These are phyloP conservation scores for Kodamaea fukazawae DNA, from an alignment of 805 yeast genomes.

Conservation along the genomic window DNA sequence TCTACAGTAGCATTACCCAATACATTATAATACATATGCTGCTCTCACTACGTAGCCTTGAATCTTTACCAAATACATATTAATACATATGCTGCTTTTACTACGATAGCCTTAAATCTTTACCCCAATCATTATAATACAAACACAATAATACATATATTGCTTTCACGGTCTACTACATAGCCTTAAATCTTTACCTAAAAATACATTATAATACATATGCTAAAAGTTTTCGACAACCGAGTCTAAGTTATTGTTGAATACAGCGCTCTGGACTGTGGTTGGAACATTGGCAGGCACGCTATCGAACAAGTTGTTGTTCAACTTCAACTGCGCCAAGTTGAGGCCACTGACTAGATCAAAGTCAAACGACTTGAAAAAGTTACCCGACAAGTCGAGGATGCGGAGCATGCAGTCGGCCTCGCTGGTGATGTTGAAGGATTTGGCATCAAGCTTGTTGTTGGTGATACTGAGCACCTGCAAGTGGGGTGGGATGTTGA, in stretches of 20 bases:
- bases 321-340: conserved; percentile 7
- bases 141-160: no score
- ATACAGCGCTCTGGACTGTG: conserved; percentile 5
- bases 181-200: no score
- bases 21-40: no score
- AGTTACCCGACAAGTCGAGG: conserved; percentile 10
- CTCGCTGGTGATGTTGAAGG: conserved; percentile 3
- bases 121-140: no score
- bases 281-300: conserved; percentile 3
- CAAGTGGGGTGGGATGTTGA: neutral
- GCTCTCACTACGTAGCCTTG: no score
- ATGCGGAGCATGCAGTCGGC: neutral
- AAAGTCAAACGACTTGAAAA: conserved; percentile 9
- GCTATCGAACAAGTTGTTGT: conserved; percentile 11
- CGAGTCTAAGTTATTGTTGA: conserved; percentile 8
- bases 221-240: conserved; percentile 5
- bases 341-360: neutral
- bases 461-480: conserved; percentile 5
- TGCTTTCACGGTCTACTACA: no score
- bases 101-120: no score
- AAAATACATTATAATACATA: no score
- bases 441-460: conserved; percentile 8
- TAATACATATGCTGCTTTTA: no score
- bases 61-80: no score
- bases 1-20: no score